These are phyloP conservation scores for Aspergillus pseudoterreus DNA, from an alignment of 2,329 filamentous ascomycete species.

Conservation along the genomic window DNA sequence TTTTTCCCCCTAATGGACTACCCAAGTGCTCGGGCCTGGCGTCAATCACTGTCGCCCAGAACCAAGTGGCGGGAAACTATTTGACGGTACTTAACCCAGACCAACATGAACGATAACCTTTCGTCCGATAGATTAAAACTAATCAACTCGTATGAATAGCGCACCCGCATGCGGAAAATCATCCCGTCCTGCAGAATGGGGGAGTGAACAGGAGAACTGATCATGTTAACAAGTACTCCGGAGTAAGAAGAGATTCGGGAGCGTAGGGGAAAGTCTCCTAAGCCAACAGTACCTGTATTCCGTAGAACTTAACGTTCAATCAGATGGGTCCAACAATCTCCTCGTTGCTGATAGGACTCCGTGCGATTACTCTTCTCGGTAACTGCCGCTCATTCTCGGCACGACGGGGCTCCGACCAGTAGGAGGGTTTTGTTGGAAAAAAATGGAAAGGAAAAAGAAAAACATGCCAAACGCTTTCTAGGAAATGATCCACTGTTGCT, in stretches of 20 bases:
- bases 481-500: conserved; percentile 1
- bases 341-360: too few relatives aligned
- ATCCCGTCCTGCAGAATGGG: neutral
- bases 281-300: too few relatives aligned
- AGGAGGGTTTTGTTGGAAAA: neutral
- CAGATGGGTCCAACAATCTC: too few relatives aligned
- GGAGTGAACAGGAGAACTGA: neutral
- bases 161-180: neutral
- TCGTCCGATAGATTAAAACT: conserved; percentile 2
- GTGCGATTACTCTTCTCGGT: too few relatives aligned
- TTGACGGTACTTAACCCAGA: neutral
- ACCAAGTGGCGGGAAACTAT: conserved; percentile 1
- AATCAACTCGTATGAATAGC: neutral
- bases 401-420: too few relatives aligned
- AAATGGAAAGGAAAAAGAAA: neutral
- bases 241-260: too few relatives aligned
- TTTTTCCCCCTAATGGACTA: neutral
- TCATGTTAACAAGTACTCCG: too few relatives aligned
- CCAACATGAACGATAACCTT: conserved; percentile 2
- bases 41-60: neutral
- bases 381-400: too few relatives aligned
- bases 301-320: too few relatives aligned
- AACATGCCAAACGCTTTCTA: neutral
- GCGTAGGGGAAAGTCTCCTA: too few relatives aligned
- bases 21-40: conserved; percentile 2